Percentiles rank a stretch among this genome's conserved stretches.
Conservation (phyloP, 225 moss, liverwort and hornwort genomes). For the Neckera pumila region DNA sequence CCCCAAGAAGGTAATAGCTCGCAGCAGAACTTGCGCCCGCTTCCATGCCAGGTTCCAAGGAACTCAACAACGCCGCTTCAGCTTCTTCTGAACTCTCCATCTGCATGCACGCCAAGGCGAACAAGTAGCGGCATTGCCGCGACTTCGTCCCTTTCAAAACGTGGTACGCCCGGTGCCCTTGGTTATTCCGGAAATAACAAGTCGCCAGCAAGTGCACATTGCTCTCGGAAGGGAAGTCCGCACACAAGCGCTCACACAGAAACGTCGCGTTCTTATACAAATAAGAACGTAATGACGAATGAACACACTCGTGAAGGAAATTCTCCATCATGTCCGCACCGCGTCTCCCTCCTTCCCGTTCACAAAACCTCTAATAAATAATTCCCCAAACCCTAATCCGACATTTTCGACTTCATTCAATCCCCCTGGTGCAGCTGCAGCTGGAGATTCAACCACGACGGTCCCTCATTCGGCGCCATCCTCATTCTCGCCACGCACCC, state of each 20-base stretch:
- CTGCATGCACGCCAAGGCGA: slow-evolving; percentile 89
- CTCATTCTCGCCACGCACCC: not conserved
- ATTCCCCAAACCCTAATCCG: slow-evolving; percentile 20
- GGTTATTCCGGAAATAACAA: slow-evolving; percentile 88
- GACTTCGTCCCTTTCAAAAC: slow-evolving; percentile 91
- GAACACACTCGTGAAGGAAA: slow-evolving; percentile 70
- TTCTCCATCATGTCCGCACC: slow-evolving; percentile 46
- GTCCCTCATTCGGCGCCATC: slow-evolving; percentile 6
- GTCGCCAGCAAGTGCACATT: slow-evolving; percentile 87
- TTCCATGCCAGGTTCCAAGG: slow-evolving; percentile 48
- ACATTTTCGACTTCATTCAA: not conserved
- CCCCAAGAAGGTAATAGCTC: slow-evolving; percentile 77
- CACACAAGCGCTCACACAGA: slow-evolving; percentile 80
- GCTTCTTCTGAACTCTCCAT: slow-evolving; percentile 85
- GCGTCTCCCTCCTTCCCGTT: not conserved
- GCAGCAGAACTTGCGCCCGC: slow-evolving; percentile 50
- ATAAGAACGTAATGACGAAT: slow-evolving; percentile 66
- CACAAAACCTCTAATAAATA: not conserved
- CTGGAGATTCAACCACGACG: slow-evolving; percentile 25
- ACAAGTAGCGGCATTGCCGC: slow-evolving; percentile 78
- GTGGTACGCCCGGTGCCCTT: slow-evolving; percentile 85
- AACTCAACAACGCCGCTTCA: slow-evolving; percentile 63
- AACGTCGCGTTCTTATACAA: slow-evolving; percentile 85
- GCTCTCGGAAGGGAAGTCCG: slow-evolving; percentile 86
- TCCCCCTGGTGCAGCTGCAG: slow-evolving; percentile 11